These are phyloP conservation scores for Suillus clintonianus DNA, from an alignment of 768 basidiomycete species.

Conservation along the genomic window DNA sequence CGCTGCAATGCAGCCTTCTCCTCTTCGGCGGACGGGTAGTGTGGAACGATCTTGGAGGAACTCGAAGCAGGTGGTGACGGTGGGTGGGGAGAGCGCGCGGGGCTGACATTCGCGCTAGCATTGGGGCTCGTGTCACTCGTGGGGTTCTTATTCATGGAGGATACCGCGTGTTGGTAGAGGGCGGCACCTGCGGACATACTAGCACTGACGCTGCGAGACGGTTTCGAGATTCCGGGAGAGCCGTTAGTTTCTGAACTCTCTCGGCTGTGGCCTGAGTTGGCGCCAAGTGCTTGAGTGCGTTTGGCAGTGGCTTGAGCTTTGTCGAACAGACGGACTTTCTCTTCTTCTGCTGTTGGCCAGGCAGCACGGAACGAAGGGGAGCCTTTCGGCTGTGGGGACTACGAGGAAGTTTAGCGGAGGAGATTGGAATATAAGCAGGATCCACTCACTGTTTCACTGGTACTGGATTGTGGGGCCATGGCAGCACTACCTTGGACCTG, in stretches of 20 bases:
- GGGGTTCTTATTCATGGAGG: constrained; percentile 33
- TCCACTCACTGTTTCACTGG: neutral
- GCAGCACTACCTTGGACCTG: constrained; percentile 37
- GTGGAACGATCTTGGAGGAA: constrained; percentile 35
- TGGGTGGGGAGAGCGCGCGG: constrained; percentile 33
- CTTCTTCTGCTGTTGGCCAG: constrained; percentile 76
- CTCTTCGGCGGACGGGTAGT: constrained; percentile 65
- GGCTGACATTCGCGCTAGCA: constrained; percentile 25
- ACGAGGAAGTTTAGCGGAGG: constrained; percentile 16
- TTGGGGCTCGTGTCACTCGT: constrained; percentile 18
- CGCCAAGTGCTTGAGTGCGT: constrained; percentile 50
- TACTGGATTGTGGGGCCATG: constrained; percentile 12
- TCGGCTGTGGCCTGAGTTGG: constrained; percentile 27
- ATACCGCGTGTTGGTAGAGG: constrained; percentile 48
- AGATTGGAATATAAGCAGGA: neutral
- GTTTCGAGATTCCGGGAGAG: constrained; percentile 14
- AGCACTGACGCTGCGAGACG: constrained; percentile 11
- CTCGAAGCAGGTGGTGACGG: constrained; percentile 28
- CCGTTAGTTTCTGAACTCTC: constrained; percentile 31
- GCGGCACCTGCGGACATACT: constrained; percentile 41
- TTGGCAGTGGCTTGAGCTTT: constrained; percentile 68
- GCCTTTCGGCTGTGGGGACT: constrained; percentile 14
- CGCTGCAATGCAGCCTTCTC: constrained; percentile 72
- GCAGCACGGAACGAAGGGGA: constrained; percentile 8
- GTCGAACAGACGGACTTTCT: constrained; percentile 72